Evolutionary conservation across 441 rosid genomes (phyloP).

Genomic region (Gossypium davidsonii): DNA sequence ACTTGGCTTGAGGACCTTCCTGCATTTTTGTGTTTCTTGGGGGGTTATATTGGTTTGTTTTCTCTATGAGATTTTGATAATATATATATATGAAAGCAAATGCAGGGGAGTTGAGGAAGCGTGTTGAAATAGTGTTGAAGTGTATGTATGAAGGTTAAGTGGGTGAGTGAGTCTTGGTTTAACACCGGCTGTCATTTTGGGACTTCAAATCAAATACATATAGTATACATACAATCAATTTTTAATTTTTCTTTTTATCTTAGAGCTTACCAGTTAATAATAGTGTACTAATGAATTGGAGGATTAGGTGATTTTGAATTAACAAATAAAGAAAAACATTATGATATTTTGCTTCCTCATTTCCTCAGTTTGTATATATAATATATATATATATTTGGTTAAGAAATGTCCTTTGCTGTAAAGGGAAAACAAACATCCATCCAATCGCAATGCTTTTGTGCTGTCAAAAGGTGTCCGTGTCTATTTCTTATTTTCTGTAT

Average conservation of each 20-base stretch:
- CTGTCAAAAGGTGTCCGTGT: neutral
- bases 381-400: too few species aligned
- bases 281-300: too few species aligned
- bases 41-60: neutral
- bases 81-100: neutral
- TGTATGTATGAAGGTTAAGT: neutral
- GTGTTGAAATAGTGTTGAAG: neutral
- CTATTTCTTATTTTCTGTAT: too few species aligned
- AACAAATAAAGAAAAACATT: too few species aligned
- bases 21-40: neutral
- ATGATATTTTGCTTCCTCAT: too few species aligned
- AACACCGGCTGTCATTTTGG: neutral
- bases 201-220: neutral
- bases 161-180: neutral
- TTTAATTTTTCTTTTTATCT: too few species aligned
- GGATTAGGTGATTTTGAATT: too few species aligned
- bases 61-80: neutral
- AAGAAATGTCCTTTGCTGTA: neutral
- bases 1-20: neutral
- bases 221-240: too few species aligned
- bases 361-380: too few species aligned
- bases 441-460: neutral
- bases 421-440: neutral
- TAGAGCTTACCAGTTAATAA: too few species aligned
- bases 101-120: neutral